A percentile compares a stretch with the other conserved stretches of the same genome.
phyloP scores from a whole-genome alignment of 441 rosid genomes.

The Metrosideros polymorpha region DNA sequence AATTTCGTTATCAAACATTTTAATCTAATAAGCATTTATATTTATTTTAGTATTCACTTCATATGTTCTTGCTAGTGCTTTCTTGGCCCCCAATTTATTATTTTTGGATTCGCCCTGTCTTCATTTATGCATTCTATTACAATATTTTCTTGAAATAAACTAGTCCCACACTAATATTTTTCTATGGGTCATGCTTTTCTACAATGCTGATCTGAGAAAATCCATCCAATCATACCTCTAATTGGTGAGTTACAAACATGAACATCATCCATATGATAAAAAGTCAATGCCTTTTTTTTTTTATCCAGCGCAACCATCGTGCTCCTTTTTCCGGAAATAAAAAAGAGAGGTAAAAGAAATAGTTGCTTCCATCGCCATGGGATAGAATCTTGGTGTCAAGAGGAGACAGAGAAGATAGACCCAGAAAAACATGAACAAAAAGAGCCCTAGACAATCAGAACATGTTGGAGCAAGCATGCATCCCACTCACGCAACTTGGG shows the following conservation, averaged over 20 bases:
- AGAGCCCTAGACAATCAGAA: background rate
- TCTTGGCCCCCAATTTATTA: background rate
- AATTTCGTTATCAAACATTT: background rate
- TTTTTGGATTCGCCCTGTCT: background rate
- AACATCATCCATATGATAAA: background rate
- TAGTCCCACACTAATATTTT: background rate
- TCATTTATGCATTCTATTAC: background rate
- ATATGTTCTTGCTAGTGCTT: background rate
- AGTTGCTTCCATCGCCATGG: background rate
- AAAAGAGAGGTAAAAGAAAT: background rate
- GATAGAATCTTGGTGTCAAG: background rate
- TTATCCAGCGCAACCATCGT: background rate
- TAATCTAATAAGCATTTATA: background rate
- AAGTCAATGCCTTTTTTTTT: background rate
- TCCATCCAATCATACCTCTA: rapidly evolving
- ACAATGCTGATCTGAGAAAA: background rate
- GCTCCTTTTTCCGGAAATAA: background rate
- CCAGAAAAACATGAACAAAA: background rate
- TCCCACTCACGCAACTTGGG: background rate
- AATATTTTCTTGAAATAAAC: background rate
- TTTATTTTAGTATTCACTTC: background rate
- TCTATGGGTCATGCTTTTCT: background rate
- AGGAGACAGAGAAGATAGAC: background rate
- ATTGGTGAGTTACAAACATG: background rate
- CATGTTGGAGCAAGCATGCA: background rate